Evolutionary conservation across 768 basidiomycete genomes (phyloP).

Genomic region (Tephrocybe sp.): DNA sequence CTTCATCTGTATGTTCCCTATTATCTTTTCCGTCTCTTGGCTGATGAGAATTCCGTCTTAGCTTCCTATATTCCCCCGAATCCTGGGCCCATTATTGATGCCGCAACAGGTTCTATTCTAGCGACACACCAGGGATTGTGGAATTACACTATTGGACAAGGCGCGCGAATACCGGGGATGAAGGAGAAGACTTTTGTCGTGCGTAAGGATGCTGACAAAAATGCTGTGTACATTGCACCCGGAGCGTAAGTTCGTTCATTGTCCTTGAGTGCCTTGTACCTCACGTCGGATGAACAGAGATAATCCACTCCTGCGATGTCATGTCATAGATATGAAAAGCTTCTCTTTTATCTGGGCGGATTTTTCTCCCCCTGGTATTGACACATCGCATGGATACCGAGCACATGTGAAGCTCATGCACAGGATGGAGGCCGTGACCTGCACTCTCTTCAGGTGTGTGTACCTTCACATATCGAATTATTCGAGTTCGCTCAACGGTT

Average conservation of each 20-base stretch:
- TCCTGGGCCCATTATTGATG: slow-evolving; percentile 66
- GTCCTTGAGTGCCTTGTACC: neutral
- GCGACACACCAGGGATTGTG: slow-evolving; percentile 75
- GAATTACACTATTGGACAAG: slow-evolving; percentile 85
- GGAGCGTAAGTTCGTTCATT: slow-evolving; percentile 51
- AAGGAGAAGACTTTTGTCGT: slow-evolving; percentile 67
- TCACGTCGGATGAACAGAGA: slow-evolving; percentile 34
- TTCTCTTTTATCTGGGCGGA: slow-evolving; percentile 83
- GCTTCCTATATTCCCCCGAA: slow-evolving; percentile 74
- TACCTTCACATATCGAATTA: neutral
- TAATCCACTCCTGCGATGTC: slow-evolving; percentile 53
- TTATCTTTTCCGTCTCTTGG: neutral
- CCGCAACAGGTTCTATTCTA: slow-evolving; percentile 48
- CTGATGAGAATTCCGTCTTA: slow-evolving; percentile 25
- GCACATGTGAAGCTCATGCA: slow-evolving; percentile 67
- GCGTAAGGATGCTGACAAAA: slow-evolving; percentile 57
- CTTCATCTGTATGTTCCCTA: slow-evolving; percentile 59
- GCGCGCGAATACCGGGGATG: slow-evolving; percentile 64
- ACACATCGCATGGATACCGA: slow-evolving; percentile 40
- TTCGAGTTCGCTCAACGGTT: slow-evolving; percentile 12
- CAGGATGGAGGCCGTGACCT: slow-evolving; percentile 54
- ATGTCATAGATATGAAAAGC: slow-evolving; percentile 35
- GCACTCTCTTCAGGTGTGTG: slow-evolving; percentile 49
- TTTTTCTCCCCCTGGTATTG: slow-evolving; percentile 44
- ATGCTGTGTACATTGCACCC: slow-evolving; percentile 75